phyloP scores from a whole-genome alignment of 2,329 filamentous ascomycete species.

The Aspergillus awamori region DNA sequence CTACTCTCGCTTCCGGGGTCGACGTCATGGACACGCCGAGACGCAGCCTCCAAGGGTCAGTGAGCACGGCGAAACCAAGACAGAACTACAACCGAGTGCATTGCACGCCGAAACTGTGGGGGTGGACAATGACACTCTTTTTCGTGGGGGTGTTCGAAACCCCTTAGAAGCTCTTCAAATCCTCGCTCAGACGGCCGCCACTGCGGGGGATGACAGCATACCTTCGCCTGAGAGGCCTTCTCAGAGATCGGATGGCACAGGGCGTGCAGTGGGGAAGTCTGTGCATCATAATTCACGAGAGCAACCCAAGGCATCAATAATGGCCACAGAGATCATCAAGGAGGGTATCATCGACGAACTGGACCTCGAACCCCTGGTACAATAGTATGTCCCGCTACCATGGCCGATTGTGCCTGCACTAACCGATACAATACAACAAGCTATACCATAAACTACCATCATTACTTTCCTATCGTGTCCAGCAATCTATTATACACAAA shows the following conservation, averaged over 20 bases:
- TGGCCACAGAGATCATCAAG: not conserved
- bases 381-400: not conserved
- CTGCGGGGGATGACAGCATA: not conserved
- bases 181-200: slow-evolving; percentile 6
- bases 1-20: slow-evolving; percentile 5
- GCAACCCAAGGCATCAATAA: not conserved
- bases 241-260: not conserved
- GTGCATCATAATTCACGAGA: not conserved
- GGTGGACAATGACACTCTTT: not conserved
- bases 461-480: slow-evolving; percentile 16
- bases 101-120: too few species aligned
- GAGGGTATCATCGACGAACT: not conserved
- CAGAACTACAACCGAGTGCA: not conserved
- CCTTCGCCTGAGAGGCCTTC: too few species aligned
- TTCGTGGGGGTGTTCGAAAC: slow-evolving; percentile 1
- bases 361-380: not conserved
- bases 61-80: not conserved
- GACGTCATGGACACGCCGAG: not conserved
- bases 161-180: slow-evolving; percentile 12
- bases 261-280: too few species aligned
- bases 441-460: slow-evolving; percentile 6
- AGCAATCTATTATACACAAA: not conserved
- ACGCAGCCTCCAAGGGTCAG: not conserved
- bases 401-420: not conserved
- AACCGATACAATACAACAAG: not conserved